A percentile compares a stretch with the other conserved stretches of the same genome.
Conservation (phyloP, 345 rosid species). For the Kernera saxatilis region DNA sequence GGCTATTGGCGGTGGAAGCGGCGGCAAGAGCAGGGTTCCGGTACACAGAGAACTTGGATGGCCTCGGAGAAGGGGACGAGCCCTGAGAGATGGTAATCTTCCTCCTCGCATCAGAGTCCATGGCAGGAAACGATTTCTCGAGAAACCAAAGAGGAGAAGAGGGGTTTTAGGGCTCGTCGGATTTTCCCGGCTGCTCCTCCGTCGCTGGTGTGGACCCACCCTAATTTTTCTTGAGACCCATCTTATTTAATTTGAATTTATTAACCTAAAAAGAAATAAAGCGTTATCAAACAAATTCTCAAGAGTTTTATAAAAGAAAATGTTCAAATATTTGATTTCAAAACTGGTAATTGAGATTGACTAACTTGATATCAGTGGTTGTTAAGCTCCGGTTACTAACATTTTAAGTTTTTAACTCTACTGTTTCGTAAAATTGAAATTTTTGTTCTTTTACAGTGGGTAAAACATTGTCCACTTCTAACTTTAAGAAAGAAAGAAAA, state of each 20-base stretch:
- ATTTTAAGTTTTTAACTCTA: too few species aligned
- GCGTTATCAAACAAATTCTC: too few species aligned
- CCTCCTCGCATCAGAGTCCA: constrained; percentile 26
- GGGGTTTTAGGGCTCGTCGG: constrained; percentile 17
- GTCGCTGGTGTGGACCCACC: not conserved
- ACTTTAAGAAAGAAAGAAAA: too few species aligned
- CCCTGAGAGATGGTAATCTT: not conserved
- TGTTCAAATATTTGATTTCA: too few species aligned
- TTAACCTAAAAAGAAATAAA: too few species aligned
- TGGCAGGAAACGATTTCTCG: not conserved
- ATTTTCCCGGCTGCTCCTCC: constrained; percentile 17
- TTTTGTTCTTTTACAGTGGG: too few species aligned
- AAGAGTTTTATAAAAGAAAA: too few species aligned
- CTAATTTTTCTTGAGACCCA: not conserved
- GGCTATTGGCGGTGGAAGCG: constrained; percentile 70
- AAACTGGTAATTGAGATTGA: too few species aligned
- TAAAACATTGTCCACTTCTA: too few species aligned
- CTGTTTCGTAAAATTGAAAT: too few species aligned
- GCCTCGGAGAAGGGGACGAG: constrained; percentile 36
- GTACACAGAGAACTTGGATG: constrained; percentile 69
- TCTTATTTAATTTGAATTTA: not conserved
- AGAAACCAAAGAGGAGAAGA: not conserved
- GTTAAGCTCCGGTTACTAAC: too few species aligned
- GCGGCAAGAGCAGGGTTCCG: constrained; percentile 73
- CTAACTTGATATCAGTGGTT: too few species aligned